Base-by-base conservation (phyloP, 805 yeast species). In the Wickerhamiella spandovensis region DNA sequence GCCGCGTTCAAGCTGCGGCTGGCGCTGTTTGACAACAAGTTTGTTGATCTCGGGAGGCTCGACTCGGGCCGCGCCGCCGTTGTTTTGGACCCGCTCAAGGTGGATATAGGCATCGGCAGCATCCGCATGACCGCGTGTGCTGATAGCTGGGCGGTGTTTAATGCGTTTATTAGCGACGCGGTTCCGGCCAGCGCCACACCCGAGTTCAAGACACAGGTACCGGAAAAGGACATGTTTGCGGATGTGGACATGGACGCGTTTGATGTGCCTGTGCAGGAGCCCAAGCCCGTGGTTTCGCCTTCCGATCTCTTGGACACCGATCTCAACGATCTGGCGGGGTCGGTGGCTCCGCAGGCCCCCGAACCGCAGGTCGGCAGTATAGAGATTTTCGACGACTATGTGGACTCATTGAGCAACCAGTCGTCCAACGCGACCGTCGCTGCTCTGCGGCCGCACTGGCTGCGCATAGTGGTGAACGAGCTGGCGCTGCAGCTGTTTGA, bases 401-500 rank as follows among this genome's bases (percentile, higher is more conserved):
- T 35, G 20, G 39, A 35, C 20, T 35, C 39, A 17, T n/a, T 35
- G 39, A 35, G 39, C 39, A 35, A 35, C 13, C 39, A 20, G 10
- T 10, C 39, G 5, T 18, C 13, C 18, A 4, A 7, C 20, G 7
- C 20, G 2, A 7, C 39, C 6, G 20, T 7, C 8, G 39, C 39
- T 2, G 17, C 18, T 18, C 39, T 35, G 13, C 18, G 39, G 39
- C 39, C 39, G 5, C 39, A 35, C 39, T 35, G 39, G 39, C 39
- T 35, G 39, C 39, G 39, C 5, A 35, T 44, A 5, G 24, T 25
- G 2, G 38, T 44, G 15, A 44, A 25, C 24, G 5, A 5, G 46
- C 24, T 28, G 8, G 6, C 3, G 9, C 69, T 70, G 69, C 61
- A 66, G 50, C 65, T 90, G 18, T 80, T 76, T 62, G 98, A 92